Conservation (phyloP, 2,329 filamentous ascomycete genomes). For the Colletotrichum truncatum region DNA sequence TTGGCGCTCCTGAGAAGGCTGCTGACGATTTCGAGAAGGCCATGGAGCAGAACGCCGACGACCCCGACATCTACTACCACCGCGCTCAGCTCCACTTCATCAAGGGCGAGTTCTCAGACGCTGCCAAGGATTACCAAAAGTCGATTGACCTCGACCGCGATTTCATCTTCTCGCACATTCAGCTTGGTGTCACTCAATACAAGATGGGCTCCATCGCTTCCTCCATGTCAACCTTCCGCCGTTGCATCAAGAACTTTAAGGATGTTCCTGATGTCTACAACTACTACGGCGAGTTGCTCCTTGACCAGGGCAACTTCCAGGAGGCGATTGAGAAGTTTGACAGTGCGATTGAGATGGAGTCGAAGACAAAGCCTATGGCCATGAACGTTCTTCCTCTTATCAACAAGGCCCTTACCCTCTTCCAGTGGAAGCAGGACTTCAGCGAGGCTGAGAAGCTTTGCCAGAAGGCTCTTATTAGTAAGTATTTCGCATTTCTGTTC, state of each 20-base stretch:
- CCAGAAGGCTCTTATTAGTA: constrained; percentile 96
- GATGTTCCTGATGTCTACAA: constrained; percentile 98
- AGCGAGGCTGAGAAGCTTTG: constrained; percentile 94
- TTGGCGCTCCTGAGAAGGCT: constrained; percentile 87
- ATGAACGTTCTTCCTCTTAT: constrained; percentile 98
- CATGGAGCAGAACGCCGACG: constrained; percentile 82
- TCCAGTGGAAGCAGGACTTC: constrained; percentile 99
- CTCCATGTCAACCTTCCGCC: constrained; percentile 97
- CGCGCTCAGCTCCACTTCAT: constrained; percentile 98
- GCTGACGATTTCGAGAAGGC: constrained; percentile 89
- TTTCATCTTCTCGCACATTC: constrained; percentile 99
- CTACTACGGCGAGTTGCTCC: constrained; percentile 96
- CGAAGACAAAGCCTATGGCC: constrained; percentile 88
- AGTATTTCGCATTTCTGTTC: constrained; percentile 47
- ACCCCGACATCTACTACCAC: constrained; percentile 99
- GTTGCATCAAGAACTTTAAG: constrained; percentile 98
- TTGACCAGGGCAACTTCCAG: constrained; percentile 95
- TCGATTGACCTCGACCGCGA: constrained; percentile 95
- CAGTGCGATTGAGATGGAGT: constrained; percentile 98
- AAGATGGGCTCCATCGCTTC: constrained; percentile 99
- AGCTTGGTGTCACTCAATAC: constrained; percentile 98
- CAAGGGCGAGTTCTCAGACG: constrained; percentile 89
- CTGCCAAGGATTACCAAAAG: constrained; percentile 98
- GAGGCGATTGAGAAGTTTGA: constrained; percentile 99
- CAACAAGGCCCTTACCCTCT: constrained; percentile 96